phyloP scores from a whole-genome alignment of 331 rosid genomes.

The Ulmus americana region DNA sequence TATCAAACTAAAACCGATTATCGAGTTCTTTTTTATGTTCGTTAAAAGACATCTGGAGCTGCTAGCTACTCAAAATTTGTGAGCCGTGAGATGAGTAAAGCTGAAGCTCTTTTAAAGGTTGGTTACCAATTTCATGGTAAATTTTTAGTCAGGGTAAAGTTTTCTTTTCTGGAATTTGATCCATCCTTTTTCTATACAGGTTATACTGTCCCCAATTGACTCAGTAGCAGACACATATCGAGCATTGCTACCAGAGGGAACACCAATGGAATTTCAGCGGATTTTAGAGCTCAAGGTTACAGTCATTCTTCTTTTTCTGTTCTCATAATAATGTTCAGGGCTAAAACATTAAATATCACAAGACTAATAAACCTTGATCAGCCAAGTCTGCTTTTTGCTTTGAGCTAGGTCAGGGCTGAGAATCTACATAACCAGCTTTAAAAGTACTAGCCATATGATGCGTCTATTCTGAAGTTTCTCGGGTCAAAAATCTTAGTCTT shows the following conservation, averaged over 20 bases:
- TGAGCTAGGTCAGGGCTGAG: slow-evolving; percentile 2
- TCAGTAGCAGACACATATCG: slow-evolving; percentile 94
- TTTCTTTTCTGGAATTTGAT: slow-evolving; percentile 21
- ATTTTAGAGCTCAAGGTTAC: slow-evolving; percentile 92
- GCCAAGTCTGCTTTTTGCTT: slow-evolving; percentile 1
- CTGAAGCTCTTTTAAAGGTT: slow-evolving; percentile 94
- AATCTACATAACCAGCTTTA: background rate
- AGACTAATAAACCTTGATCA: slow-evolving; percentile 9
- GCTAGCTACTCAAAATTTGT: slow-evolving; percentile 89
- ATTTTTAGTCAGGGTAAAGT: slow-evolving; percentile 1
- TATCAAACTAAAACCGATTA: slow-evolving; percentile 10
- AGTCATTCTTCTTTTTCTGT: background rate
- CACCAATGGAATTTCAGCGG: slow-evolving; percentile 95
- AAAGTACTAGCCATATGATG: background rate
- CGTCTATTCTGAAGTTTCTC: background rate
- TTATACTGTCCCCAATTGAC: slow-evolving; percentile 86
- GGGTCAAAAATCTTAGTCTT: background rate
- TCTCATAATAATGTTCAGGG: slow-evolving; percentile 13
- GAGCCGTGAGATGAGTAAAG: slow-evolving; percentile 98
- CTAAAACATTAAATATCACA: slow-evolving; percentile 16
- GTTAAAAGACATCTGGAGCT: slow-evolving; percentile 72
- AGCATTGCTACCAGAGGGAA: slow-evolving; percentile 97
- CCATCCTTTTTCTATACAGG: slow-evolving; percentile 36
- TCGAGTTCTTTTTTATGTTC: slow-evolving; percentile 11
- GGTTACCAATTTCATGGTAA: slow-evolving; percentile 18